phyloP scores from a whole-genome alignment of 2,329 filamentous ascomycete species.

The Ascochyta rabiei region DNA sequence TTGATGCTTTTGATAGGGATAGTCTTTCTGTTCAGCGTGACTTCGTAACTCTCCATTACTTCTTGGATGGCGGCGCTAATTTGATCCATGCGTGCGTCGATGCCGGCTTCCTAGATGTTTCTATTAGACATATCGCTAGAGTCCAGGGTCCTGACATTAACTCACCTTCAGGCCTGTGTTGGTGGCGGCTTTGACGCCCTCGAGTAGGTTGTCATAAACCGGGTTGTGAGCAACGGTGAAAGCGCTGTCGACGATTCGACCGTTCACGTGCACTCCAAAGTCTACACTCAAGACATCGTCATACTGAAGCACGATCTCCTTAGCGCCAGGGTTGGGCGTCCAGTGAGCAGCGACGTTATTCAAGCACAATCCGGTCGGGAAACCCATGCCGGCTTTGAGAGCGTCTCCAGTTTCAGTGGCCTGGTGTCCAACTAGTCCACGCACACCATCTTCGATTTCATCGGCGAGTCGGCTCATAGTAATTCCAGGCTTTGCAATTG shows the following conservation, averaged over 20 bases:
- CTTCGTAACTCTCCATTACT: slow-evolving; percentile 89
- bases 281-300: slow-evolving; percentile 78
- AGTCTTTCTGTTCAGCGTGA: slow-evolving; percentile 76
- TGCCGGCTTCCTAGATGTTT: slow-evolving; percentile 72
- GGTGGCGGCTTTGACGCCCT: slow-evolving; percentile 69
- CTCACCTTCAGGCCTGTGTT: slow-evolving; percentile 74
- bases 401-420: slow-evolving; percentile 78
- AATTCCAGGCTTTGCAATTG: slow-evolving; percentile 78
- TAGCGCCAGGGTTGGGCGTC: slow-evolving; percentile 84
- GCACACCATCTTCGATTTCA: slow-evolving; percentile 80
- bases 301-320: slow-evolving; percentile 72
- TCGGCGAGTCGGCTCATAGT: slow-evolving; percentile 79
- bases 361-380: slow-evolving; percentile 80
- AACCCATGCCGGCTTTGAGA: slow-evolving; percentile 79
- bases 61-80: slow-evolving; percentile 86
- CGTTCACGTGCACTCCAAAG: slow-evolving; percentile 73
- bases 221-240: slow-evolving; percentile 72
- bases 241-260: slow-evolving; percentile 72
- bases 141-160: background rate
- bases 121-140: slow-evolving; percentile 4
- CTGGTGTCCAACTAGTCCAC: slow-evolving; percentile 74
- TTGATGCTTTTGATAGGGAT: slow-evolving; percentile 82
- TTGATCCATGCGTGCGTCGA: slow-evolving; percentile 85
- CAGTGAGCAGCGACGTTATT: slow-evolving; percentile 86
- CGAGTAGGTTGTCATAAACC: slow-evolving; percentile 69